phyloP scores from a whole-genome alignment of 768 basidiomycete genomes.

The Calocybe cyanea region DNA sequence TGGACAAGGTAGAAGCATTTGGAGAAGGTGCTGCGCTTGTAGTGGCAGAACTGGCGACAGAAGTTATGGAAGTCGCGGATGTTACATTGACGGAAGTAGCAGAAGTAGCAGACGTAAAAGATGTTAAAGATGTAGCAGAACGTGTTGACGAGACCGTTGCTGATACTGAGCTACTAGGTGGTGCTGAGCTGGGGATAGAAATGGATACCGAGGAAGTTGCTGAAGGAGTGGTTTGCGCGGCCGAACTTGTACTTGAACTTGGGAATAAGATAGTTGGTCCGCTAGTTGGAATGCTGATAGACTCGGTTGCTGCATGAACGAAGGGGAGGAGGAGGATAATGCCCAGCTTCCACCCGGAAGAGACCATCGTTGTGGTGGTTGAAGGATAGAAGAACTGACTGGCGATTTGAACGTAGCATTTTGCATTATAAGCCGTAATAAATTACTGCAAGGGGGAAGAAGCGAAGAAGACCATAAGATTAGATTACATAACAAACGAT shows the following conservation, averaged over 20 bases:
- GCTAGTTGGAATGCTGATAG: not conserved
- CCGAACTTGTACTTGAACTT: no score
- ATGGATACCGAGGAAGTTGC: not conserved
- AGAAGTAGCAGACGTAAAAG: slow-evolving; percentile 1
- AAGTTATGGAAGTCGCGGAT: not conserved
- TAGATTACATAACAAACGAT: not conserved
- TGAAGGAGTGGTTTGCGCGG: not conserved
- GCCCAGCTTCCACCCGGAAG: slow-evolving; percentile 8
- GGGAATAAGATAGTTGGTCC: not conserved
- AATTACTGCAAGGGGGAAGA: slow-evolving; percentile 2
- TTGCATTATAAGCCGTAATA: not conserved
- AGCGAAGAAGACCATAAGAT: not conserved
- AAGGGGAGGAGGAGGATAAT: slow-evolving; percentile 13
- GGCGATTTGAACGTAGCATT: no score
- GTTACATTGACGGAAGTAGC: slow-evolving; percentile 1
- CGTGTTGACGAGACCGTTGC: slow-evolving; percentile 4
- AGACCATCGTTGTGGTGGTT: slow-evolving; percentile 11
- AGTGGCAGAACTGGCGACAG: slow-evolving; percentile 1
- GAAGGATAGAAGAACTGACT: not conserved
- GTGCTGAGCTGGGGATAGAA: no score
- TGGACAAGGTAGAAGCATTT: slow-evolving; percentile 8
- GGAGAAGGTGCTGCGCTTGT: not conserved
- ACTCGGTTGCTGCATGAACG: slow-evolving; percentile 9
- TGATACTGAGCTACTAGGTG: not conserved
- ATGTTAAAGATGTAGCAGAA: slow-evolving; percentile 2